Conservation (phyloP, 805 yeast genomes). For the Myxozyma nipponensis region DNA sequence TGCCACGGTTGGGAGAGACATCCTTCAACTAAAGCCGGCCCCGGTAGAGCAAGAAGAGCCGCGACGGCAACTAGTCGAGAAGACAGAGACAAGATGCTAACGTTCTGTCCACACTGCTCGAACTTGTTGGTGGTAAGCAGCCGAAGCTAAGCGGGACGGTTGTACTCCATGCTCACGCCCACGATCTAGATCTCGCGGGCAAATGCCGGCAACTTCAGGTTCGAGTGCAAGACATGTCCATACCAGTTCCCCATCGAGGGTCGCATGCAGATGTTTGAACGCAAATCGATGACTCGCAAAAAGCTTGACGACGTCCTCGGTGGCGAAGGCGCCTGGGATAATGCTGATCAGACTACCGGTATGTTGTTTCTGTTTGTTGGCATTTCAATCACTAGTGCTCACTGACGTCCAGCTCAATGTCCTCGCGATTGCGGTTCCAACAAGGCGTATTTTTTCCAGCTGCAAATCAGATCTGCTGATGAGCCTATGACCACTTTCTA, state of each 20-base stretch:
- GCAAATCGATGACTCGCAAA: slow-evolving; percentile 78
- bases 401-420: slow-evolving; percentile 59
- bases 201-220: slow-evolving; percentile 52
- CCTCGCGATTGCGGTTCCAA: slow-evolving; percentile 87
- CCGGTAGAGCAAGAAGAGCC: no score
- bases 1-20: no score
- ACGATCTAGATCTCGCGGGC: slow-evolving; percentile 49
- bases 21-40: no score
- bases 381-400: background rate
- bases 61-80: no score
- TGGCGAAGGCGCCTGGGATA: slow-evolving; percentile 97
- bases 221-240: slow-evolving; percentile 92
- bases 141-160: background rate
- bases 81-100: no score
- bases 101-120: slow-evolving; percentile 92
- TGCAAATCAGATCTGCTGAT: slow-evolving; percentile 96
- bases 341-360: slow-evolving; percentile 84
- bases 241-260: slow-evolving; percentile 88
- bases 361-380: background rate
- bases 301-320: slow-evolving; percentile 96
- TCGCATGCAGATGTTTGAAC: slow-evolving; percentile 69
- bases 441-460: slow-evolving; percentile 93
- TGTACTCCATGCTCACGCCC: background rate
- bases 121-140: slow-evolving; percentile 70
- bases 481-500: slow-evolving; percentile 99